A percentile compares a stretch with the other conserved stretches of the same genome.
phyloP scores from a whole-genome alignment of 805 yeast species.

The Phaffomyces antillensis region DNA sequence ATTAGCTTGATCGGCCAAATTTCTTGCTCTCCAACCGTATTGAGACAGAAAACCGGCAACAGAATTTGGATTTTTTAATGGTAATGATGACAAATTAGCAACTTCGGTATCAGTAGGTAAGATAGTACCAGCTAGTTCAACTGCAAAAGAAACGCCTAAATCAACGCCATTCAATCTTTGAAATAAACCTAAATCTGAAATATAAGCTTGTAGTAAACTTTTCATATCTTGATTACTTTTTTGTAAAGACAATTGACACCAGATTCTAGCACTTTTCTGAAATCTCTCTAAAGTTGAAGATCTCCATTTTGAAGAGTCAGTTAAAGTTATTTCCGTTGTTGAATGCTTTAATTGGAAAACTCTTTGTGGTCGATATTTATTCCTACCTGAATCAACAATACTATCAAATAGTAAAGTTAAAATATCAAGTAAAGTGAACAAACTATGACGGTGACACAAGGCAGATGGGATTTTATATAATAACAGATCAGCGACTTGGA shows the following conservation, averaged over 20 bases:
- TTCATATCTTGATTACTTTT: conserved; percentile 69
- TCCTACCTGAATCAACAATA: conserved; percentile 74
- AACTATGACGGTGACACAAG: conserved; percentile 63
- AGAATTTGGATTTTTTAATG: conserved; percentile 41
- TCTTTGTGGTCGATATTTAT: conserved; percentile 80
- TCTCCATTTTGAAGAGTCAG: conserved; percentile 77
- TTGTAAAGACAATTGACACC: conserved; percentile 56
- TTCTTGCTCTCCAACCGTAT: conserved; percentile 60
- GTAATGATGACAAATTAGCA: conserved; percentile 35
- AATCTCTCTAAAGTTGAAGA: conserved; percentile 55
- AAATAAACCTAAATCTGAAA: conserved; percentile 38
- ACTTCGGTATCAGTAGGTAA: conserved; percentile 62
- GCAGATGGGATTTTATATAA: conserved; percentile 66
- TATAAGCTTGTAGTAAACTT: conserved; percentile 70
- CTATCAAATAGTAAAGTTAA: conserved; percentile 72
- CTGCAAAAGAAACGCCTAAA: conserved; percentile 84
- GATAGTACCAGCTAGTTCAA: conserved; percentile 76
- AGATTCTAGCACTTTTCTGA: conserved; percentile 49
- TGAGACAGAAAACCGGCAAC: conserved; percentile 71
- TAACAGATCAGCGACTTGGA: conserved; percentile 65
- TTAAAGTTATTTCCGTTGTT: conserved; percentile 39
- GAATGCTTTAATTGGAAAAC: conserved; percentile 44
- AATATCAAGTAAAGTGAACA: conserved; percentile 76
- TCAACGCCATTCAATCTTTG: conserved; percentile 41
- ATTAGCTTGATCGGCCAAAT: conserved; percentile 26